These are phyloP conservation scores for Nitzschia putrida DNA, from an alignment of 108 stramenopile genomes.

Conservation along the genomic window DNA sequence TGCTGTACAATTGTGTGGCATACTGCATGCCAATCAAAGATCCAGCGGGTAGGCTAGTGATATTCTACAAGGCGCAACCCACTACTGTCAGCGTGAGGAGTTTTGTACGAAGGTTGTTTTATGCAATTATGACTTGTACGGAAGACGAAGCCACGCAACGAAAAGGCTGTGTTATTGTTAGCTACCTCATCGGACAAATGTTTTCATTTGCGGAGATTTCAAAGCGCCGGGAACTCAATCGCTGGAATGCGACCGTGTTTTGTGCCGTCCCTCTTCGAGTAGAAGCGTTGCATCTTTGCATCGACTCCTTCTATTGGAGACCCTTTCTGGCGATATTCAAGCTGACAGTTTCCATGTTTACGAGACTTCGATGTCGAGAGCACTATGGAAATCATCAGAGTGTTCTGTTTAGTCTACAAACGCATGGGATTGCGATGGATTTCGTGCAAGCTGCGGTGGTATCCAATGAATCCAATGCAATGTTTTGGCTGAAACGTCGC, in stretches of 20 bases:
- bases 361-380: constrained; percentile 7
- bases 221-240: constrained; percentile 12
- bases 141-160: constrained; percentile 11
- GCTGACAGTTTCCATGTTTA: constrained; percentile 1
- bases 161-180: constrained; percentile 7
- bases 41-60: constrained; percentile 14
- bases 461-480: background rate
- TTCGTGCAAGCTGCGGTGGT: background rate
- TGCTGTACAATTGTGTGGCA: background rate
- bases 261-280: constrained; percentile 9
- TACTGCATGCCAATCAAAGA: constrained; percentile 18
- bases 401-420: background rate
- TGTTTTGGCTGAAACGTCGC: background rate
- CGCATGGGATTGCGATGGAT: constrained; percentile 12
- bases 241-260: background rate
- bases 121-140: background rate
- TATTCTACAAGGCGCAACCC: constrained; percentile 7
- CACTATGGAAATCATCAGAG: constrained; percentile 18
- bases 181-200: constrained; percentile 7
- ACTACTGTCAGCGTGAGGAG: background rate
- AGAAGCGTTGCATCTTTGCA: constrained; percentile 11
- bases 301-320: constrained; percentile 9
- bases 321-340: constrained; percentile 3
- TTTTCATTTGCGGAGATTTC: background rate
- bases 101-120: background rate